Evolutionary conservation across 2,329 filamentous ascomycete species (phyloP), one percentile per base, ranked within the genome.

Genomic region (Penicillium griseofulvum): DNA sequence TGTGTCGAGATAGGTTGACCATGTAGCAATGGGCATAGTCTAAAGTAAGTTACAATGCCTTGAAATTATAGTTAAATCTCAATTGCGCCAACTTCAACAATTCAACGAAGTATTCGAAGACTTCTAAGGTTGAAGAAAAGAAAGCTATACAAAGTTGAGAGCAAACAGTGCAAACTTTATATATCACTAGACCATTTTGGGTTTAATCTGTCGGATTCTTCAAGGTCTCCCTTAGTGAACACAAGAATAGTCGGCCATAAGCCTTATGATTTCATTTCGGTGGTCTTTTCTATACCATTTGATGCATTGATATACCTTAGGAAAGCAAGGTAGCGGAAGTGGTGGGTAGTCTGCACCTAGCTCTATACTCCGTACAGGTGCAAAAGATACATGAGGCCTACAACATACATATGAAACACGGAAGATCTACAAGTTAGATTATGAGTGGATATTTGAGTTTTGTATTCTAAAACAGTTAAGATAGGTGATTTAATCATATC

Each of bases 401-500:
- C 26, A n/a, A 28, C 26, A 11, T 31, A 6, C 12, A 5, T 19
- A 22, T 29, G 10, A 7, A 29, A 31, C 4, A 4, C 11, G 2
- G 4, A 36, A 34, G 14, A 6, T 31, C 17, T 49, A 42, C 26
- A n/a, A n/a, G 3, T 16, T 8, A 11, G 11, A 24, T 24, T 24
- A 45, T 34, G 10, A 39, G 39, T 42, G 6, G 28, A 49, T 46
- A 24, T 22, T 41, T 26, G 36, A 44, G 37, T 49, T 22, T 55
- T 47, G 31, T 56, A 49, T 29, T 50, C 33, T 54, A 49, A 43
- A 41, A 49, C 28, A 48, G 11, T 33, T 6, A 22, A 41, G 24
- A 54, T 3, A 24, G 52, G 48, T 37, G 54, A 56, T 58, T 56
- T 47, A 38, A 33, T 55, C 49, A 22, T 57, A 55, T 39, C 46